Evolutionary conservation across 179 eudicot species (phyloP).

Genomic region (Beta lomatogona): DNA sequence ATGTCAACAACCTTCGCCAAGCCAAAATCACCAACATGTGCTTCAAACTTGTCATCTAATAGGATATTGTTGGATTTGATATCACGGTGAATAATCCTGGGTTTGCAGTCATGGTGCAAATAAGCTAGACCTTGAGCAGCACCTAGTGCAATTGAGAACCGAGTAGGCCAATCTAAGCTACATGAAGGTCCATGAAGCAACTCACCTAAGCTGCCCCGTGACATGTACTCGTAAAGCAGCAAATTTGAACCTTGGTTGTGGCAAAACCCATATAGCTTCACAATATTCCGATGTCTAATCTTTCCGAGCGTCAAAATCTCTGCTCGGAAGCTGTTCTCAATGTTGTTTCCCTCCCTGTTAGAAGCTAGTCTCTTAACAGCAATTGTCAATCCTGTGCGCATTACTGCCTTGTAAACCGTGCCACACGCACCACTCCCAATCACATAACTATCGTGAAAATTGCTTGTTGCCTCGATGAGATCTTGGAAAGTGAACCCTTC

Average conservation of each 20-base stretch:
- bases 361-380: constrained; percentile 85
- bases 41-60: constrained; percentile 84
- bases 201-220: constrained; percentile 87
- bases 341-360: constrained; percentile 76
- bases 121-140: constrained; percentile 91
- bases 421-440: constrained; percentile 90
- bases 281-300: constrained; percentile 90
- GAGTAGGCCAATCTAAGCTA: constrained; percentile 70
- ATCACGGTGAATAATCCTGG: constrained; percentile 86
- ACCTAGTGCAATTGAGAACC: constrained; percentile 78
- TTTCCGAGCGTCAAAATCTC: constrained; percentile 86
- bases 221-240: constrained; percentile 85
- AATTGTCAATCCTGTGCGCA: constrained; percentile 64
- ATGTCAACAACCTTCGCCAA: constrained; percentile 92
- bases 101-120: constrained; percentile 92
- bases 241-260: constrained; percentile 79
- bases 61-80: constrained; percentile 87
- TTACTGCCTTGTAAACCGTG: constrained; percentile 81
- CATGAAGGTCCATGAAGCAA: constrained; percentile 62
- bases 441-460: constrained; percentile 61
- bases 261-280: constrained; percentile 84
- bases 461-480: constrained; percentile 71
- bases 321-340: constrained; percentile 79
- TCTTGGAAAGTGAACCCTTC: constrained; percentile 88
- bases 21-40: constrained; percentile 97